These are phyloP conservation scores for Arctostaphylos glauca DNA, from an alignment of 148 eudicot genomes.

Conservation along the genomic window DNA sequence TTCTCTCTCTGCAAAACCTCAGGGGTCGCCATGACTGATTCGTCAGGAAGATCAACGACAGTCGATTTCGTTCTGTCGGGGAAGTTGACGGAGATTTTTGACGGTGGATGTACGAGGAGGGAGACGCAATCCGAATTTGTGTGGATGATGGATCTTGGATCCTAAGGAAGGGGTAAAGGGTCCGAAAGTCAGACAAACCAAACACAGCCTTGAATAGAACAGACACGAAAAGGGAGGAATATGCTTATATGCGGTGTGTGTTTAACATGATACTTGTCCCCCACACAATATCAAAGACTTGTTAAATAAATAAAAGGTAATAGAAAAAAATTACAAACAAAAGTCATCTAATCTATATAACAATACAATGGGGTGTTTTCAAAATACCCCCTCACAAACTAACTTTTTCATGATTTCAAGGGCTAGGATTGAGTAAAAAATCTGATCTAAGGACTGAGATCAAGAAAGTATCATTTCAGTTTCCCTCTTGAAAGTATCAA, in stretches of 20 bases:
- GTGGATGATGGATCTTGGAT: too few relatives aligned
- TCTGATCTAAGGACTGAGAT: too few relatives aligned
- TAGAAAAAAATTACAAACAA: too few relatives aligned
- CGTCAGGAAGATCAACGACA: background rate
- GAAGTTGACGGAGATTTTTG: background rate
- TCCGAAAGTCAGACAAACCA: background rate
- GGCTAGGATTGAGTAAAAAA: too few relatives aligned
- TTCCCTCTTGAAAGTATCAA: too few relatives aligned
- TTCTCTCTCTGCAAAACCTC: conserved; percentile 46
- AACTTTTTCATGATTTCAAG: too few relatives aligned
- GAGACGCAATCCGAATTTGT: background rate
- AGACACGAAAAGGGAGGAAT: background rate
- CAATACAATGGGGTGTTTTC: too few relatives aligned
- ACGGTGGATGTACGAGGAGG: background rate
- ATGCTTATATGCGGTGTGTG: background rate
- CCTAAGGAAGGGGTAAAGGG: too few relatives aligned
- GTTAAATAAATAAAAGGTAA: too few relatives aligned
- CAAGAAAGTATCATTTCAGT: too few relatives aligned
- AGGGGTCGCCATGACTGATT: conserved; percentile 52
- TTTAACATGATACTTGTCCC: background rate
- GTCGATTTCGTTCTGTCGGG: background rate
- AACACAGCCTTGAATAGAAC: background rate
- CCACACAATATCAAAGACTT: background rate
- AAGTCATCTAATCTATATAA: too few relatives aligned
- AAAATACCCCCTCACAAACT: too few relatives aligned